phyloP scores from a whole-genome alignment of 1,284 basidiomycete species.

The Gastroboletus turbinatus region DNA sequence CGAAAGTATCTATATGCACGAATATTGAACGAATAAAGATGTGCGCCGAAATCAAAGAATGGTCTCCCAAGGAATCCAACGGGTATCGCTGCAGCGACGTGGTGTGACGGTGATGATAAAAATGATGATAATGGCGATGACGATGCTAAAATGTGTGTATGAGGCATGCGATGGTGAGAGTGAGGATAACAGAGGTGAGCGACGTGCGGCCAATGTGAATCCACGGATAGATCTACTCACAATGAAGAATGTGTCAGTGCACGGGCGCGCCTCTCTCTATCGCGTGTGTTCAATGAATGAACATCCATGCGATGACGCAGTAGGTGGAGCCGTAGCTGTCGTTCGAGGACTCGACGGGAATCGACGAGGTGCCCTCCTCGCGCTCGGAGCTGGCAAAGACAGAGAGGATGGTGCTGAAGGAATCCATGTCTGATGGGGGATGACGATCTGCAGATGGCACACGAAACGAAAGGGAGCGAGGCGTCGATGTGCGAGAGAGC shows the following conservation, averaged over 20 bases:
- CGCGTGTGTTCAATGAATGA: not conserved
- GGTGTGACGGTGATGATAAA: constrained; percentile 5
- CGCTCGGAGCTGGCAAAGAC: constrained; percentile 11
- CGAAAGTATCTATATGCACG: constrained; percentile 22
- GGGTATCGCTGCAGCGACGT: constrained; percentile 1
- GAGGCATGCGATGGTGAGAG: constrained; percentile 11
- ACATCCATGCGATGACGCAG: constrained; percentile 25
- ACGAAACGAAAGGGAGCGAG: not conserved
- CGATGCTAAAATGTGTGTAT: constrained; percentile 7
- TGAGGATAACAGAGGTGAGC: constrained; percentile 11
- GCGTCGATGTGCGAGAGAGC: not conserved
- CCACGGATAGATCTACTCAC: constrained; percentile 14
- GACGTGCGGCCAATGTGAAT: not conserved
- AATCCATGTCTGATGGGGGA: constrained; percentile 21
- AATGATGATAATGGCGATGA: not conserved
- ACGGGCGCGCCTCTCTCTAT: not conserved
- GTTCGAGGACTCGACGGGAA: constrained; percentile 14
- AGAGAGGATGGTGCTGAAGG: constrained; percentile 18
- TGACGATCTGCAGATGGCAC: not conserved
- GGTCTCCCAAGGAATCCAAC: constrained; percentile 1
- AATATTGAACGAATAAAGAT: constrained; percentile 14
- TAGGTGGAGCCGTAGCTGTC: constrained; percentile 1
- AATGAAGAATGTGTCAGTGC: constrained; percentile 15
- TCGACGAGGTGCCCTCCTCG: constrained; percentile 2
- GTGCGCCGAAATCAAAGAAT: constrained; percentile 10